Evolutionary conservation across 2,329 filamentous ascomycete genomes (phyloP).

Genomic region (Tolypocladium tundrense): DNA sequence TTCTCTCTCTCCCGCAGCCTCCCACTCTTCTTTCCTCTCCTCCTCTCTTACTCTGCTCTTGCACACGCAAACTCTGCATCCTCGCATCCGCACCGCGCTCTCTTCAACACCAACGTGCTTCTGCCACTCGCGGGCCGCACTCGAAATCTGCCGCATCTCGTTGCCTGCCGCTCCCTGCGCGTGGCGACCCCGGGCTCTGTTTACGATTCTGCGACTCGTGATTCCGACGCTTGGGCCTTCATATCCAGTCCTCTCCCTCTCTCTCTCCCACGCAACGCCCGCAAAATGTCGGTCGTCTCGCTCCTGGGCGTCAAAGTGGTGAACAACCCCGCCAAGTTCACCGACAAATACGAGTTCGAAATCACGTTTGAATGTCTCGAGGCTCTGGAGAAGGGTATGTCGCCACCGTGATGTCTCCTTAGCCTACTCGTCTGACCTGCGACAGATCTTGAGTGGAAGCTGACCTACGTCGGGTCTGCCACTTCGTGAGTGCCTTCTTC

Average conservation of each 20-base stretch:
- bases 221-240: neutral
- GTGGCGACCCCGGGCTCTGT: neutral
- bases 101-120: neutral
- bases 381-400: constrained; percentile 76
- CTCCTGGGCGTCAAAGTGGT: constrained; percentile 89
- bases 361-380: constrained; percentile 98
- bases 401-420: neutral
- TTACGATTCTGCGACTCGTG: no score
- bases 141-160: neutral
- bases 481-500: constrained; percentile 62
- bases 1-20: neutral
- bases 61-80: neutral
- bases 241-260: neutral
- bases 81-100: neutral
- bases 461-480: constrained; percentile 96
- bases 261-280: constrained; percentile 5
- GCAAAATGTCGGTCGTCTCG: constrained; percentile 84
- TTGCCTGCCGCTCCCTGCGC: neutral
- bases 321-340: constrained; percentile 95
- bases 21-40: constrained; percentile 1
- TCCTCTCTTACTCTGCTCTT: neutral
- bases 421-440: constrained; percentile 8
- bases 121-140: neutral
- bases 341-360: constrained; percentile 89
- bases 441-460: constrained; percentile 94